These are phyloP conservation scores for Lactifluus echinatus DNA, from an alignment of 768 basidiomycete species.

Conservation along the genomic window DNA sequence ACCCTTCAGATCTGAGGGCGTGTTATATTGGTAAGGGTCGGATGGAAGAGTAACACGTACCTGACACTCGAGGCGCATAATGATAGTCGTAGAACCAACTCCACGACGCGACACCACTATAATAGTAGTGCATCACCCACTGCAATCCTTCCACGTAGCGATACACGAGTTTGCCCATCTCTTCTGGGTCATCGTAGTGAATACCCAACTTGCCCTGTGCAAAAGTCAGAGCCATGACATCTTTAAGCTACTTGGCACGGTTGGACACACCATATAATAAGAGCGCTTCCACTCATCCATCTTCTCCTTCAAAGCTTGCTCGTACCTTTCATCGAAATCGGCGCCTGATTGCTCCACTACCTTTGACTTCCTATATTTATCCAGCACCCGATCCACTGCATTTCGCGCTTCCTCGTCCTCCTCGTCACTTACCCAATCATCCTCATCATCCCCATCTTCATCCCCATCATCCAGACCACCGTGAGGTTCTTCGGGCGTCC, in stretches of 20 bases:
- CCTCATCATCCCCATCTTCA: background rate
- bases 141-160: constrained; percentile 91
- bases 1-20: constrained; percentile 41
- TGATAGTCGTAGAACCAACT: constrained; percentile 99
- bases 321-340: constrained; percentile 72
- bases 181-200: constrained; percentile 57
- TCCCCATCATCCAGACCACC: constrained; percentile 33
- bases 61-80: constrained; percentile 93
- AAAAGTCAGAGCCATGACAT: constrained; percentile 19
- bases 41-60: constrained; percentile 34
- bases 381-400: constrained; percentile 76
- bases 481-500: constrained; percentile 29
- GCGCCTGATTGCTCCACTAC: constrained; percentile 64
- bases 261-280: constrained; percentile 69
- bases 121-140: constrained; percentile 99
- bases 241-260: background rate
- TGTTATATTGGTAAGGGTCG: constrained; percentile 16
- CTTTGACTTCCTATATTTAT: constrained; percentile 82
- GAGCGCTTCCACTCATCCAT: constrained; percentile 32
- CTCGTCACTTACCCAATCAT: constrained; percentile 28
- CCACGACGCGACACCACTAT: constrained; percentile 95
- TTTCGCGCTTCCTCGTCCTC: constrained; percentile 49
- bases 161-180: constrained; percentile 62
- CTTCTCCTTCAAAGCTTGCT: constrained; percentile 29
- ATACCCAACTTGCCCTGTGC: constrained; percentile 82